Base-by-base conservation (phyloP, 805 yeast genomes). In the Kregervanrija delftensis region DNA sequence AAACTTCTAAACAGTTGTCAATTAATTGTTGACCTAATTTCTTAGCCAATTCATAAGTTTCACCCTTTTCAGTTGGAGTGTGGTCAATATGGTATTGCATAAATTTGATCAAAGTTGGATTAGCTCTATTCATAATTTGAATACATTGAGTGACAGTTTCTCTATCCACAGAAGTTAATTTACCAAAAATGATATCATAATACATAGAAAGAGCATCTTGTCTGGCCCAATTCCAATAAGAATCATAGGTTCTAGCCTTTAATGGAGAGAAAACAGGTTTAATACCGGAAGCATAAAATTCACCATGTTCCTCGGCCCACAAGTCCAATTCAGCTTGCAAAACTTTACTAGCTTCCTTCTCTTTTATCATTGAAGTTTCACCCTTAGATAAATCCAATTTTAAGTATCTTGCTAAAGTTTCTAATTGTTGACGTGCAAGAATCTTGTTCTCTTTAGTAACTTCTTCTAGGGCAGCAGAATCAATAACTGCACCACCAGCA, bases 221-320 rank as follows among this genome's bases (percentile, higher is more conserved):
- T 68, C 97, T 86, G 40, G 98, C 97, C 99, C 99, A 93, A 69
- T 95, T 95, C 99, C 99, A 93, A 69, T 90, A 89, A 16, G 97
- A 89, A 69, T 93, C 98, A 67, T 91, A 93, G 44, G 84, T 81
- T 73, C 99, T 86, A 30, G 97, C 96, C 73, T 93, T 93, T 69
- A 86, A 77, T 50, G 91, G 76, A 31, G 96, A 86, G 71, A 93
- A 93, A 4, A 83, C 80, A 36, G 98, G 96, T 54, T 81, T 73
- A 58, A 93, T 83, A 63, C 99, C 98, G 47, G 81, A 77, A 41
- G 96, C 90, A 65, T 90, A 93, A 61, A 82, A 82, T 59, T 93
- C 99, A 56, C 99, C 99, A 55, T 85, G 81, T 67, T 85, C 95
- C 49, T 83, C 79, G 66, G 83, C 78, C 91, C 91, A 86, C 66